These are phyloP conservation scores for Debaryomyces castellii DNA, from an alignment of 805 yeast genomes.

Conservation along the genomic window DNA sequence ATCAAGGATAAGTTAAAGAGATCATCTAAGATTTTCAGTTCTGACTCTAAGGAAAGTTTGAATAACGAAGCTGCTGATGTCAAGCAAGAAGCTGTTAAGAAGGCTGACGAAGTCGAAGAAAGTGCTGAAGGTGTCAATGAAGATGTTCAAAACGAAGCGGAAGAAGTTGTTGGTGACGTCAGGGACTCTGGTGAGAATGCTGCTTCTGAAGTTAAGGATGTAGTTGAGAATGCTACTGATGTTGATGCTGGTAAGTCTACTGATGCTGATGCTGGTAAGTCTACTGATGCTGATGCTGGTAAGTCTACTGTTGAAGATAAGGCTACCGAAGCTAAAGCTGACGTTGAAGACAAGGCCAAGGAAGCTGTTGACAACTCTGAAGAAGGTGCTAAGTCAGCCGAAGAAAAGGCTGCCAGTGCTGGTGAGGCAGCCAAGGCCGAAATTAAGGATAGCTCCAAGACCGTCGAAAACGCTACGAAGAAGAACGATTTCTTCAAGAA, in stretches of 20 bases:
- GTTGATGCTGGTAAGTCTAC: slow-evolving; percentile 5
- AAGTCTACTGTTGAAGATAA: slow-evolving; percentile 5
- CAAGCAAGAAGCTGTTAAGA: slow-evolving; percentile 3
- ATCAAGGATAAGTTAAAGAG: slow-evolving; percentile 39
- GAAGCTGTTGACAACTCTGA: slow-evolving; percentile 1
- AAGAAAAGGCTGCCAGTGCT: slow-evolving; percentile 5
- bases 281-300: slow-evolving; percentile 4
- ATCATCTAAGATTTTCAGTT: slow-evolving; percentile 34
- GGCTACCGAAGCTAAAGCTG: slow-evolving; percentile 7
- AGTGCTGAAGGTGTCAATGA: slow-evolving; percentile 2
- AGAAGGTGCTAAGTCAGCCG: slow-evolving; percentile 6
- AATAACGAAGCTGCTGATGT: slow-evolving; percentile 4
- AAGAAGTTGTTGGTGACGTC: slow-evolving; percentile 2
- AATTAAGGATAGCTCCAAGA: slow-evolving; percentile 22
- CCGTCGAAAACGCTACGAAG: slow-evolving; percentile 34
- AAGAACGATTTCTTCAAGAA: slow-evolving; percentile 38
- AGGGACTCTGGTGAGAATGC: slow-evolving; percentile 5
- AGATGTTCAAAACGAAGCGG: neutral
- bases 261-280: neutral
- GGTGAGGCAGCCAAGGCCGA: slow-evolving; percentile 26
- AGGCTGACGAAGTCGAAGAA: slow-evolving; percentile 5
- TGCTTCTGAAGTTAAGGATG: slow-evolving; percentile 8
- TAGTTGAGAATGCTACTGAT: slow-evolving; percentile 6
- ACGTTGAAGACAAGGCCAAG: slow-evolving; percentile 8
- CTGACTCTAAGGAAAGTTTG: slow-evolving; percentile 25